Conservation (phyloP, 2,329 filamentous ascomycete species). For the Colletotrichum graminicola region DNA sequence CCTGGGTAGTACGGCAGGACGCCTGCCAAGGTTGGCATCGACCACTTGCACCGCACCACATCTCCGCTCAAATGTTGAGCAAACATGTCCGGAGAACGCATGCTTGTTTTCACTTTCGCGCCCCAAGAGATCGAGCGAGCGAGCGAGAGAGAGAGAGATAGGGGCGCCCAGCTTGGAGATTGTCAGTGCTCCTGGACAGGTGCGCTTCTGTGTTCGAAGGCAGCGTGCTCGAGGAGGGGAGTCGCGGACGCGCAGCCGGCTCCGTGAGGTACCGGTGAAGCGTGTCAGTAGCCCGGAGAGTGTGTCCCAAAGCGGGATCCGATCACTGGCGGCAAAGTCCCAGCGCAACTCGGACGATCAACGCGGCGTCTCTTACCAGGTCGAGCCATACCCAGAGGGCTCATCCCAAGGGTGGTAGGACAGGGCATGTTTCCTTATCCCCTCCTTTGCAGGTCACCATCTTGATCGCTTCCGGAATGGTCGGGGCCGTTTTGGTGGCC, state of each 20-base stretch:
- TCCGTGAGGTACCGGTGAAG: slow-evolving; percentile 19
- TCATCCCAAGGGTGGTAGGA: slow-evolving; percentile 18
- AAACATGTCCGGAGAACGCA: background rate
- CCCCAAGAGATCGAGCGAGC: no score
- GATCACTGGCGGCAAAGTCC: slow-evolving; percentile 21
- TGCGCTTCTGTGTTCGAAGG: background rate
- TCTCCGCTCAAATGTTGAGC: slow-evolving; percentile 3
- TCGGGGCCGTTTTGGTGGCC: background rate
- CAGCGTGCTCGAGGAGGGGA: background rate
- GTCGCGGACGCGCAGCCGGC: background rate
- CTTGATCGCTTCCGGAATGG: slow-evolving; percentile 35
- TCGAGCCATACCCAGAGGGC: slow-evolving; percentile 23
- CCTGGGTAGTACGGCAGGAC: slow-evolving; percentile 19
- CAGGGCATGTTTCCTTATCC: slow-evolving; percentile 22
- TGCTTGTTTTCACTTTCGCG: background rate
- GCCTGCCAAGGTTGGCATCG: slow-evolving; percentile 4
- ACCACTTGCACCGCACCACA: slow-evolving; percentile 8
- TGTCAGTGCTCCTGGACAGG: slow-evolving; percentile 1
- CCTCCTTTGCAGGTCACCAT: slow-evolving; percentile 25
- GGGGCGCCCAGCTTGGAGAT: background rate
- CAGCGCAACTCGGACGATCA: slow-evolving; percentile 35
- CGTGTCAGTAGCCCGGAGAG: slow-evolving; percentile 12
- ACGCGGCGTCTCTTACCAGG: slow-evolving; percentile 19
- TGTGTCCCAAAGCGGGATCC: slow-evolving; percentile 37
- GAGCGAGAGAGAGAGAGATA: no score